A percentile compares a stretch with the other conserved stretches of the same genome.
phyloP scores from a whole-genome alignment of 805 yeast genomes.

The Monosporozyma solicola region DNA sequence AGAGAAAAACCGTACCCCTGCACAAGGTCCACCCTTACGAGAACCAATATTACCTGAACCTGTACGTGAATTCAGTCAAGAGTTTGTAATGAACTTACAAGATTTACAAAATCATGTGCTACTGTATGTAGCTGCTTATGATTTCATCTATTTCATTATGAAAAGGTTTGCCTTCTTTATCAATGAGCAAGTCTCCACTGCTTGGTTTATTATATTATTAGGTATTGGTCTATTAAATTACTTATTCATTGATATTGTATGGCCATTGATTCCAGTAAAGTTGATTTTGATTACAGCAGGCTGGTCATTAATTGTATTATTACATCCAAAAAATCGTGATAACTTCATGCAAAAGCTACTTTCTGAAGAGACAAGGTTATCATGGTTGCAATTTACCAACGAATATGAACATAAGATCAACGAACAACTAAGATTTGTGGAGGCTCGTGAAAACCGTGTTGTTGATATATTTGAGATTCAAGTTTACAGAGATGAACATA shows the following conservation, averaged over 20 bases:
- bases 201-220: conserved; percentile 38
- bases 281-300: conserved; percentile 30
- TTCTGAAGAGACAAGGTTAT: conserved; percentile 58
- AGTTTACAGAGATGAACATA: conserved; percentile 36
- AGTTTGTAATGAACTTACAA: conserved; percentile 67
- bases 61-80: conserved; percentile 68
- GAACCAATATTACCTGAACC: conserved; percentile 53
- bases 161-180: conserved; percentile 53
- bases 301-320: conserved; percentile 40
- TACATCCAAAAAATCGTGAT: conserved; percentile 50
- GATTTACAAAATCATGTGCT: conserved; percentile 79
- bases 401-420: conserved; percentile 37
- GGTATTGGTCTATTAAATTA: conserved; percentile 26
- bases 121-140: conserved; percentile 53
- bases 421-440: conserved; percentile 32
- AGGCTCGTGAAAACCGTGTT: conserved; percentile 38
- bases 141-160: conserved; percentile 41
- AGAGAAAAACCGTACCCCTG: conserved; percentile 36
- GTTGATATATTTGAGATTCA: conserved; percentile 68
- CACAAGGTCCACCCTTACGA: conserved; percentile 43
- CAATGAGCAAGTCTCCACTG: conserved; percentile 50
- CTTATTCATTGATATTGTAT: conserved; percentile 23
- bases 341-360: conserved; percentile 38
- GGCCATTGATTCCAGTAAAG: conserved; percentile 31
- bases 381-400: conserved; percentile 40